Conservation (phyloP, 805 yeast species). For the Kurtzmaniella cleridarum region DNA sequence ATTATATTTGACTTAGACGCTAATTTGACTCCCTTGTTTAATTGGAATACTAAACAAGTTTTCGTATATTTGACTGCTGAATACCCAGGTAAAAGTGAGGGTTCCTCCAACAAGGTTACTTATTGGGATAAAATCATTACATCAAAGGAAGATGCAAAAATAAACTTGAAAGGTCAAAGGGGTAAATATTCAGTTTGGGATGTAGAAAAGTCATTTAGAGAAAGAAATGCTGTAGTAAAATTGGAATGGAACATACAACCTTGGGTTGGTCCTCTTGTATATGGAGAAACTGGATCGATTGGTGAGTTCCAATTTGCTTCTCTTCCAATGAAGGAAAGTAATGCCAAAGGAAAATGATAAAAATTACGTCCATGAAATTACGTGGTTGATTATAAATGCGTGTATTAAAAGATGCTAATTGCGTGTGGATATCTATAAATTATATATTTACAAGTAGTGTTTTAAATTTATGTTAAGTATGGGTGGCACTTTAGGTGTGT, state of each 20-base stretch:
- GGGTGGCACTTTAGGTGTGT: too few relatives aligned
- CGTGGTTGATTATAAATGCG: not conserved
- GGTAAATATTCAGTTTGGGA: conserved; percentile 90
- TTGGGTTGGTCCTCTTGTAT: conserved; percentile 71
- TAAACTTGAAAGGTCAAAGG: conserved; percentile 47
- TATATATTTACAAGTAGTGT: too few relatives aligned
- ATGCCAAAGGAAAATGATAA: not conserved
- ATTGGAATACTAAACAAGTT: conserved; percentile 97
- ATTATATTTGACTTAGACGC: conserved; percentile 66
- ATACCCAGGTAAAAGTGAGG: conserved; percentile 47
- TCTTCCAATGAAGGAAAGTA: conserved; percentile 10
- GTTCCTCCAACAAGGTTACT: conserved; percentile 60
- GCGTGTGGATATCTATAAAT: too few relatives aligned
- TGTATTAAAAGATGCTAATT: too few relatives aligned
- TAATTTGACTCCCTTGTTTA: conserved; percentile 77
- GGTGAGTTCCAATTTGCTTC: conserved; percentile 27
- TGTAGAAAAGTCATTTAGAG: conserved; percentile 53
- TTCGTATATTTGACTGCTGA: conserved; percentile 87
- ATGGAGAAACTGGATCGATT: conserved; percentile 46
- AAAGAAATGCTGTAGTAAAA: conserved; percentile 60
- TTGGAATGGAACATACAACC: conserved; percentile 95
- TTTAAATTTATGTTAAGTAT: too few relatives aligned
- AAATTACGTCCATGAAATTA: not conserved
- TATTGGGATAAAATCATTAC: conserved; percentile 88
- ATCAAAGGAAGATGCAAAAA: conserved; percentile 49